Evolutionary conservation across 768 basidiomycete species (phyloP).

Genomic region (Lepiota venenata): DNA sequence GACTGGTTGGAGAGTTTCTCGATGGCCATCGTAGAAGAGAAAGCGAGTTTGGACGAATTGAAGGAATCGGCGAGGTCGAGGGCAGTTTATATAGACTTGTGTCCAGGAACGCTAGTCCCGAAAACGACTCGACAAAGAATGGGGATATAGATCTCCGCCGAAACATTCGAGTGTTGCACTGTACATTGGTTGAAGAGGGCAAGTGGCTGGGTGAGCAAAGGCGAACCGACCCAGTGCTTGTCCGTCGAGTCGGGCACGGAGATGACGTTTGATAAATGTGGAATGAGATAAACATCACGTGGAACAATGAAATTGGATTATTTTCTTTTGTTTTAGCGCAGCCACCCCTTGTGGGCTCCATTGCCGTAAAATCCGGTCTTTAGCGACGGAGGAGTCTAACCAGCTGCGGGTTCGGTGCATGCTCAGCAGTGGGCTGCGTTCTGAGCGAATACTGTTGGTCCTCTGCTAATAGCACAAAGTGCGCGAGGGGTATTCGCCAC

Average conservation of each 20-base stretch:
- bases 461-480: constrained; percentile 13
- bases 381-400: background rate
- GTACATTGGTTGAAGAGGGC: background rate
- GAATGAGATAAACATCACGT: background rate
- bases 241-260: no score
- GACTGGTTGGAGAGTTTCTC: background rate
- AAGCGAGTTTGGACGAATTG: background rate
- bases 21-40: constrained; percentile 8
- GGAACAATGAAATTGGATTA: background rate
- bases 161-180: background rate
- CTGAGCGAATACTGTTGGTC: no score
- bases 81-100: background rate
- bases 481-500: constrained; percentile 2
- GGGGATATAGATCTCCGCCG: constrained; percentile 8
- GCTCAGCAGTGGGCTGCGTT: background rate
- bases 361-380: background rate
- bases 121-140: background rate
- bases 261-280: no score
- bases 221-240: no score
- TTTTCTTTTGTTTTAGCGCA: background rate
- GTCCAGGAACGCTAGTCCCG: background rate
- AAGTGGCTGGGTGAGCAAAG: background rate
- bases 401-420: constrained; percentile 3
- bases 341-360: constrained; percentile 5
- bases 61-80: background rate